Percentiles rank a stretch among this genome's conserved stretches.
phyloP scores from a whole-genome alignment of 371 early-diverging fungal species.

The Mucor piriformis region DNA sequence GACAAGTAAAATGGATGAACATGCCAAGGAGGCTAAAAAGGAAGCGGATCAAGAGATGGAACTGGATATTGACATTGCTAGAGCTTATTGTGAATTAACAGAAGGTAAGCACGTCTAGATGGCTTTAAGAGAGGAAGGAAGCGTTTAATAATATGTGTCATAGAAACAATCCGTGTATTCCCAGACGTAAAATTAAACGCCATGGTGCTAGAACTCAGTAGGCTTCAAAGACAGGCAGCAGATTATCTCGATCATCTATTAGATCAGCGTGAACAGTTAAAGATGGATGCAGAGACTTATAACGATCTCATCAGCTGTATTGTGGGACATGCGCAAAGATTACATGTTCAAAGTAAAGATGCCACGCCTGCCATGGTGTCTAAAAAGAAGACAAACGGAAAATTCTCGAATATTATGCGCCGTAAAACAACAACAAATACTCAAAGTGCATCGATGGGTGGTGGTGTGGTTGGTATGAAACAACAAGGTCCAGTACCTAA shows the following conservation, averaged over 20 bases:
- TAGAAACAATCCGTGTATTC: conserved; percentile 65
- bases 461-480: conserved; percentile 53
- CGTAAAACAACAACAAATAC: conserved; percentile 31
- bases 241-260: conserved; percentile 71
- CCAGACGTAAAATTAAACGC: conserved; percentile 61
- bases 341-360: conserved; percentile 52
- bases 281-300: conserved; percentile 89
- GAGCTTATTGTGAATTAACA: conserved; percentile 55
- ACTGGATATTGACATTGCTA: conserved; percentile 55
- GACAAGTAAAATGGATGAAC: conserved; percentile 22
- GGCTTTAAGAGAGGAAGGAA: neutral
- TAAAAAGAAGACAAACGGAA: conserved; percentile 44
- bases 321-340: conserved; percentile 70
- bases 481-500: conserved; percentile 26
- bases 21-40: conserved; percentile 18
- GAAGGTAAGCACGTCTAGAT: conserved; percentile 50
- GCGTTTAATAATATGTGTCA: neutral
- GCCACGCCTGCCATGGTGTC: conserved; percentile 57
- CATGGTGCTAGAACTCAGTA: conserved; percentile 53
- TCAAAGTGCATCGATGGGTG: conserved; percentile 50
- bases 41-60: conserved; percentile 47
- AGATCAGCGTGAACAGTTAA: conserved; percentile 80
- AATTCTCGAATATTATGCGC: conserved; percentile 30
- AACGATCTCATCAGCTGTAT: conserved; percentile 85
- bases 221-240: conserved; percentile 62